These are phyloP conservation scores for Ophidiomyces ophidiicola DNA, from an alignment of 2,329 filamentous ascomycete species.

Conservation along the genomic window DNA sequence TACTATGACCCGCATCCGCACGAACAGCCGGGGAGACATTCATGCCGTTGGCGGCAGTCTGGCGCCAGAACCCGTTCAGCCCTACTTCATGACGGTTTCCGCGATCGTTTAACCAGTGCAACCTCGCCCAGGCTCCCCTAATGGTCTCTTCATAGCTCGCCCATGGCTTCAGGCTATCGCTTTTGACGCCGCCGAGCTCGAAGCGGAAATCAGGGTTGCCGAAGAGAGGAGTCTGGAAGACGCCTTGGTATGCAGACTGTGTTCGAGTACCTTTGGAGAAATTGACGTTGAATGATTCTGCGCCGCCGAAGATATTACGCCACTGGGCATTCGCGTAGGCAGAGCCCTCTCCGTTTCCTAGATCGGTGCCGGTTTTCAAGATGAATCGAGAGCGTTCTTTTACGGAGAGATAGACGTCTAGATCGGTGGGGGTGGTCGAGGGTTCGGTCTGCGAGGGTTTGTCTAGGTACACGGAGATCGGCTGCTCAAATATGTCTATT, in stretches of 20 bases:
- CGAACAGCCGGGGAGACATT: constrained; percentile 71
- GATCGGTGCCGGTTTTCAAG: constrained; percentile 86
- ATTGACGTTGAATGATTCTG: constrained; percentile 77
- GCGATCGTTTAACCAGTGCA: constrained; percentile 57
- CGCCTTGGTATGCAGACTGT: constrained; percentile 77
- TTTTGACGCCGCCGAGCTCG: constrained; percentile 68
- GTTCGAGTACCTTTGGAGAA: constrained; percentile 83
- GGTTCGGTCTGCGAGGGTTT: constrained; percentile 57
- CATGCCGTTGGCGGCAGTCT: constrained; percentile 65
- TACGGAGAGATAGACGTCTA: constrained; percentile 68
- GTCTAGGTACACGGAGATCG: constrained; percentile 72
- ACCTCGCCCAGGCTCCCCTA: constrained; percentile 62
- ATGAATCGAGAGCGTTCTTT: constrained; percentile 71
- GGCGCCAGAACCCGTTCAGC: constrained; percentile 75
- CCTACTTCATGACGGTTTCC: constrained; percentile 64
- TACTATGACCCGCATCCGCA: constrained; percentile 73
- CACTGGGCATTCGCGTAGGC: constrained; percentile 78
- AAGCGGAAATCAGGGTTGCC: constrained; percentile 72
- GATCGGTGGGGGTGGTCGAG: constrained; percentile 58
- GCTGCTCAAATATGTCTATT: constrained; percentile 72
- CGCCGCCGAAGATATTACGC: constrained; percentile 89
- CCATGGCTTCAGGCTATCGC: constrained; percentile 79
- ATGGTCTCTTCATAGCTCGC: constrained; percentile 86
- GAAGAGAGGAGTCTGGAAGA: constrained; percentile 68
- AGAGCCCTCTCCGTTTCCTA: constrained; percentile 86